Conservation (phyloP, 2,329 filamentous ascomycete species). For the Keithomyces neogunnii region DNA sequence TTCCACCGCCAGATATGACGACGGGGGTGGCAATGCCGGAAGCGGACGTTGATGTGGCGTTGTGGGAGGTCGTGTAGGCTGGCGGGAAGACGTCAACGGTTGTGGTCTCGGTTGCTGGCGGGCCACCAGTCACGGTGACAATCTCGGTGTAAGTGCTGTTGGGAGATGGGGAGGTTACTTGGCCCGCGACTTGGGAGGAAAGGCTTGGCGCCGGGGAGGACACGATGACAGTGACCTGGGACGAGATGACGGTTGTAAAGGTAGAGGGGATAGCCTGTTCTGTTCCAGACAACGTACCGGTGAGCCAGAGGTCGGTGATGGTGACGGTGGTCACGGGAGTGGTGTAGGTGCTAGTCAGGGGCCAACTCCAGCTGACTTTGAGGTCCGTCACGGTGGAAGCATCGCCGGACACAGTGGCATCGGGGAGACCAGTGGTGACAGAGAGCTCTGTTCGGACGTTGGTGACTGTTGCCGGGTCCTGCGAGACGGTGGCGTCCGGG, state of each 20-base stretch:
- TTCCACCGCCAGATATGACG: constrained; percentile 23
- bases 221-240: constrained; percentile 16
- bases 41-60: constrained; percentile 21
- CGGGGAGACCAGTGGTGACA: constrained; percentile 20
- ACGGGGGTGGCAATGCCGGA: constrained; percentile 15
- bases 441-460: constrained; percentile 19
- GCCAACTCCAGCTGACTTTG: constrained; percentile 15
- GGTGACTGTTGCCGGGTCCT: constrained; percentile 20
- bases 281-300: background rate
- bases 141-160: constrained; percentile 21
- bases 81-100: constrained; percentile 21
- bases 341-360: constrained; percentile 8
- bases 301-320: constrained; percentile 21
- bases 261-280: constrained; percentile 9
- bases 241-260: constrained; percentile 15
- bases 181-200: constrained; percentile 15
- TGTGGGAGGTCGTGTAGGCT: constrained; percentile 13
- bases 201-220: constrained; percentile 8
- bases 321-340: constrained; percentile 17
- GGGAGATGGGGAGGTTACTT: constrained; percentile 14
- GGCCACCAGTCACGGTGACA: constrained; percentile 22
- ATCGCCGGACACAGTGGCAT: constrained; percentile 23
- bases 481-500: constrained; percentile 20
- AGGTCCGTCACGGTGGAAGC: constrained; percentile 23
- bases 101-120: constrained; percentile 20